phyloP scores from a whole-genome alignment of 2,329 filamentous ascomycete species.

The Ilyonectria mors-panacis region DNA sequence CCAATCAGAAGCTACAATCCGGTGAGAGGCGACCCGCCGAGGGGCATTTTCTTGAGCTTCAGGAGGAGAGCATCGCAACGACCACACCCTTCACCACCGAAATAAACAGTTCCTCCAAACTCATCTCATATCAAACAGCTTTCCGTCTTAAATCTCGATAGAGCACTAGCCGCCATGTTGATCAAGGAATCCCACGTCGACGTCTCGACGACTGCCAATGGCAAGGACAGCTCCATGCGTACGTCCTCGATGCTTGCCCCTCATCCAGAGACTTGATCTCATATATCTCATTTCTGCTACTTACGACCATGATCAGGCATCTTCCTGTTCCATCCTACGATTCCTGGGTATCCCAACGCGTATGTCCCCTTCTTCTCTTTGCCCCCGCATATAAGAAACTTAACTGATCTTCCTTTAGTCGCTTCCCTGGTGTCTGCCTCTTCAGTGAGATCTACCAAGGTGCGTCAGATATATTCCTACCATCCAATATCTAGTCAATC shows the following conservation, averaged over 20 bases:
- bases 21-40: not conserved
- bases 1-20: not conserved
- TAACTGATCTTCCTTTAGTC: constrained; percentile 55
- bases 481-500: not conserved
- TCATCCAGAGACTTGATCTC: constrained; percentile 16
- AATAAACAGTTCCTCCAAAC: constrained; percentile 1
- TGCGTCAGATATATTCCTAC: constrained; percentile 53
- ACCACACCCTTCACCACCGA: constrained; percentile 5
- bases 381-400: too few relatives aligned
- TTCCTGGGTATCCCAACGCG: constrained; percentile 89
- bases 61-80: not conserved
- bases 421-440: constrained; percentile 87
- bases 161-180: constrained; percentile 58
- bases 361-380: constrained; percentile 57
- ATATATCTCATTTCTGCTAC: constrained; percentile 33
- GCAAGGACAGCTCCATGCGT: constrained; percentile 70
- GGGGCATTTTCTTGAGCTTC: constrained; percentile 3
- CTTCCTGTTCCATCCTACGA: constrained; percentile 88
- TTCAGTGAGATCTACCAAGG: constrained; percentile 98
- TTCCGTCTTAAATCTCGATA: not conserved
- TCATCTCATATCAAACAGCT: not conserved
- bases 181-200: constrained; percentile 69
- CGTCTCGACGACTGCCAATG: constrained; percentile 65
- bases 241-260: constrained; percentile 34
- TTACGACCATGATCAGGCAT: constrained; percentile 72